Conservation (phyloP, 1,284 basidiomycete species). For the Puccinia coronata region DNA sequence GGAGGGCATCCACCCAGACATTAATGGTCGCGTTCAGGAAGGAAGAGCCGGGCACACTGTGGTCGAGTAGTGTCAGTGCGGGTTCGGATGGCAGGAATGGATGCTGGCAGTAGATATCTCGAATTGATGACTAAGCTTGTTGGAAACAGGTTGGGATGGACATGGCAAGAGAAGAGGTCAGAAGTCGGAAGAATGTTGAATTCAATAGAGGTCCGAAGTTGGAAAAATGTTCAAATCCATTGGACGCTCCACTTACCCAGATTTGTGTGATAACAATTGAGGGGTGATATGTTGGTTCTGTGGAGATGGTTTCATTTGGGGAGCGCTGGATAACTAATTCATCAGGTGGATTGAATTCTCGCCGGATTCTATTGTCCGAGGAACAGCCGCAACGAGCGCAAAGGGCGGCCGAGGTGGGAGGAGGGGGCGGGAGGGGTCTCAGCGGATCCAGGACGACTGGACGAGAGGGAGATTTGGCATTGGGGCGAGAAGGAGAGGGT, state of each 20-base stretch:
- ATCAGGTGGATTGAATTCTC: conserved; percentile 21
- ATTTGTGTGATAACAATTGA: conserved; percentile 10
- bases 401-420: conserved; percentile 8
- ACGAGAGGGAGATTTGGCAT: not conserved
- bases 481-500: not conserved
- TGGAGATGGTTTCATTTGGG: conserved; percentile 9
- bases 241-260: conserved; percentile 2
- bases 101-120: conserved; percentile 43
- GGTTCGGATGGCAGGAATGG: not conserved
- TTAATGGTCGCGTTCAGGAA: not conserved
- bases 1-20: not conserved
- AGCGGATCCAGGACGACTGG: conserved; percentile 26
- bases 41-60: conserved; percentile 6
- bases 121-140: conserved; percentile 39
- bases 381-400: conserved; percentile 38
- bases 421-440: conserved; percentile 18
- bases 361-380: conserved; percentile 2
- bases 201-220: not conserved
- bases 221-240: not conserved
- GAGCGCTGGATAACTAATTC: conserved; percentile 12
- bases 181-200: not conserved
- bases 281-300: not conserved
- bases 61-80: conserved; percentile 27
- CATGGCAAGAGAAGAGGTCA: not conserved
- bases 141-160: not conserved